phyloP scores from a whole-genome alignment of 495 filamentous ascomycete genomes.

The Lophiostoma macrostomum region DNA sequence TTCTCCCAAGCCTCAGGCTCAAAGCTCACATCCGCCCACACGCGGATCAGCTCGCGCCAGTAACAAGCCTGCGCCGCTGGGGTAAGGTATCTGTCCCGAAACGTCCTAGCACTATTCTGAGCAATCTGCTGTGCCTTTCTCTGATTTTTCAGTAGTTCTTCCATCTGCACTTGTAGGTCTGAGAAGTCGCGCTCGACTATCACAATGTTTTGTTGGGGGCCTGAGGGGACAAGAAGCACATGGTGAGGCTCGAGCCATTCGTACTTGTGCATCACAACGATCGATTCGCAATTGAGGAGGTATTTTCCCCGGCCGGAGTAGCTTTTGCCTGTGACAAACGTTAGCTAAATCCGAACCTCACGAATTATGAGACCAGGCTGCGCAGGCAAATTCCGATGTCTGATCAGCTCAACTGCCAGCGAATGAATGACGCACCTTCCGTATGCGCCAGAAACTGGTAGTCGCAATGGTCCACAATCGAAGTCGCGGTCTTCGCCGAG shows the following conservation, averaged over 20 bases:
- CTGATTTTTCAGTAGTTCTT: conserved; percentile 16
- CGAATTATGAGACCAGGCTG: neutral
- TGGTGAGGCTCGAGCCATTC: conserved; percentile 29
- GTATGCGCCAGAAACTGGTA: conserved; percentile 35
- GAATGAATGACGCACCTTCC: conserved; percentile 27
- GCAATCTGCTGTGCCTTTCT: conserved; percentile 25
- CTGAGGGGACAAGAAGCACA: conserved; percentile 30
- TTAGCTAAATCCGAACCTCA: too few species aligned
- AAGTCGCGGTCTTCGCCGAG: neutral
- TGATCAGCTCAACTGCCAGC: too few species aligned
- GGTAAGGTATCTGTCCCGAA: conserved; percentile 38
- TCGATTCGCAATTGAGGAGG: conserved; percentile 34
- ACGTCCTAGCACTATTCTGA: conserved; percentile 26
- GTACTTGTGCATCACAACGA: conserved; percentile 28
- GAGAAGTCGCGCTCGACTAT: conserved; percentile 34
- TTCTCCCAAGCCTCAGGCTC: conserved; percentile 5
- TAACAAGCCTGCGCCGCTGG: conserved; percentile 37
- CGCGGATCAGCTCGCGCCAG: conserved; percentile 33
- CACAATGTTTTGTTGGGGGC: conserved; percentile 34
- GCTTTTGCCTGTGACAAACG: too few species aligned
- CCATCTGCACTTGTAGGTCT: conserved; percentile 31
- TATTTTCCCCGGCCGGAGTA: conserved; percentile 37
- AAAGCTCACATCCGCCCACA: conserved; percentile 28
- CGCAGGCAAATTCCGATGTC: neutral
- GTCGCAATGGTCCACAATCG: conserved; percentile 33